A percentile compares a stretch with the other conserved stretches of the same genome.
Evolutionary conservation across 257 asterid species (phyloP).

Genomic region (Penstemon davidsonii): DNA sequence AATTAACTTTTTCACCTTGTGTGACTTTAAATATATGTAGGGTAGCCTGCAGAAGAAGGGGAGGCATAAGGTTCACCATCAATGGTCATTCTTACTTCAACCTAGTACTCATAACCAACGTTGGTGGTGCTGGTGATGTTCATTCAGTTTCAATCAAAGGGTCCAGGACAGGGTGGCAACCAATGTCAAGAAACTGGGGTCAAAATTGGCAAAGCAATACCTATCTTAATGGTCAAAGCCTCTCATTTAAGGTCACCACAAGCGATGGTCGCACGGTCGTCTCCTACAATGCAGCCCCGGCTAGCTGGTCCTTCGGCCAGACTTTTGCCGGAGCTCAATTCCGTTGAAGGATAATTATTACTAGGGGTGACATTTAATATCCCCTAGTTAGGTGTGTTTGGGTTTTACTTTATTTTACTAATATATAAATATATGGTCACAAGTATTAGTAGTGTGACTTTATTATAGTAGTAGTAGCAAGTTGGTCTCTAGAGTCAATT

Average conservation of each 20-base stretch:
- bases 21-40: slow-evolving; percentile 33
- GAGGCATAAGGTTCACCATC: slow-evolving; percentile 84
- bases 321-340: slow-evolving; percentile 81
- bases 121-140: slow-evolving; percentile 87
- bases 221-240: slow-evolving; percentile 73
- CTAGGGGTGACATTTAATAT: not conserved
- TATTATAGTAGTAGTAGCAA: not conserved
- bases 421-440: slow-evolving; percentile 24
- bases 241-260: slow-evolving; percentile 79
- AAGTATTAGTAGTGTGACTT: slow-evolving; percentile 44
- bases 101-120: slow-evolving; percentile 78
- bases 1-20: not conserved
- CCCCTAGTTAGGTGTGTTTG: not conserved
- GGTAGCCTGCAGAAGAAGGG: slow-evolving; percentile 80
- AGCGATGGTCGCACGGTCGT: slow-evolving; percentile 70
- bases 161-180: slow-evolving; percentile 74
- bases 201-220: slow-evolving; percentile 87
- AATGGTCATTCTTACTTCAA: slow-evolving; percentile 91
- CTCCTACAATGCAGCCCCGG: slow-evolving; percentile 69
- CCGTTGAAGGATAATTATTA: slow-evolving; percentile 28
- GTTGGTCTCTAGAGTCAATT: slow-evolving; percentile 27
- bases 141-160: slow-evolving; percentile 76
- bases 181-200: slow-evolving; percentile 93
- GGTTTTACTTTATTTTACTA: not conserved
- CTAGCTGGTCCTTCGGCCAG: slow-evolving; percentile 84